A percentile compares a stretch with the other conserved stretches of the same genome.
Evolutionary conservation across 2,329 filamentous ascomycete species (phyloP).

Genomic region (Aspergillus fischeri): DNA sequence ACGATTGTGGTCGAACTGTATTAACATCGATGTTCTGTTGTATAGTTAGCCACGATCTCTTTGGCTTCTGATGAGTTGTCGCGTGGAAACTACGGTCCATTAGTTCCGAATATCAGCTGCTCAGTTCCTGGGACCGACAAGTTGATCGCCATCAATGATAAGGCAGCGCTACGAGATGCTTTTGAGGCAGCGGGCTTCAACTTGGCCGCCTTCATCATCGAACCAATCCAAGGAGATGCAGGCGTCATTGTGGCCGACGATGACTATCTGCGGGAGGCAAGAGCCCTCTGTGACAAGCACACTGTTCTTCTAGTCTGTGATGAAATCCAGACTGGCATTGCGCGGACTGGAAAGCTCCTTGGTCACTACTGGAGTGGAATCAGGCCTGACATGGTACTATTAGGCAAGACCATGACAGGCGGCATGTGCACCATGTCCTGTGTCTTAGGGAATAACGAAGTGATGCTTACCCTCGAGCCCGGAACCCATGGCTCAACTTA

Average conservation of each 20-base stretch:
- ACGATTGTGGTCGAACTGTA: not conserved
- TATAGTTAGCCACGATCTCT: conserved; percentile 85
- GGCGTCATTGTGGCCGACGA: conserved; percentile 93
- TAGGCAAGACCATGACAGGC: conserved; percentile 96
- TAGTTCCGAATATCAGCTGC: conserved; percentile 82
- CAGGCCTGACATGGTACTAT: conserved; percentile 88
- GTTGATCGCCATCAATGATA: conserved; percentile 80
- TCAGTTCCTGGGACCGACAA: conserved; percentile 69
- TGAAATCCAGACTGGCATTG: conserved; percentile 98
- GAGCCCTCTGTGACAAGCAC: conserved; percentile 86
- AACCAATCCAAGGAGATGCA: conserved; percentile 96
- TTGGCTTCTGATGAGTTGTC: conserved; percentile 97
- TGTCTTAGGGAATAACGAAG: conserved; percentile 79
- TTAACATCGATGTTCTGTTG: conserved; percentile 5
- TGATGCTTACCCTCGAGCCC: conserved; percentile 94
- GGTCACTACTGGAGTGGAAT: conserved; percentile 93
- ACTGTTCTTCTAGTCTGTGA: conserved; percentile 95
- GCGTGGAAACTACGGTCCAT: conserved; percentile 93
- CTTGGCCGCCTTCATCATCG: conserved; percentile 87
- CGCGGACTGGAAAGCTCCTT: conserved; percentile 87
- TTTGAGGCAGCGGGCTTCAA: conserved; percentile 77
- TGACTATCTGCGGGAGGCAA: conserved; percentile 75
- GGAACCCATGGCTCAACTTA: conserved; percentile 99
- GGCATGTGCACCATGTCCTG: conserved; percentile 99
- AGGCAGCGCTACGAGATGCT: conserved; percentile 72